A percentile compares a stretch with the other conserved stretches of the same genome.
Evolutionary conservation across 139 green algal genomes (phyloP).

Genomic region (Desmodesmus armatus): DNA sequence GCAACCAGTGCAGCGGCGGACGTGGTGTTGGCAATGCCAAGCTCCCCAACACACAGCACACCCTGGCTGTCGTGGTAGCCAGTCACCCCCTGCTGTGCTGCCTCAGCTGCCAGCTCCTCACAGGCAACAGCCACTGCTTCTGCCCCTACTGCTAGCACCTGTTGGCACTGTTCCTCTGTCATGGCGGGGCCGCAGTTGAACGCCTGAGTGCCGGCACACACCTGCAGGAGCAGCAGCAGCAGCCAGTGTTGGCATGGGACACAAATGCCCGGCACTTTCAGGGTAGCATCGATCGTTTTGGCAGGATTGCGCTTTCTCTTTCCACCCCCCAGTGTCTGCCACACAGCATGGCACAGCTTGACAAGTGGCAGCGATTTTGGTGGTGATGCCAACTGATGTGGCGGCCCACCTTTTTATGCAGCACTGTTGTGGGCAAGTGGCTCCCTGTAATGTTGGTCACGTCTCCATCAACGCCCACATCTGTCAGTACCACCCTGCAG

Average conservation of each 20-base stretch:
- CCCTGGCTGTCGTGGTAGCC: background rate
- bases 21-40: conserved; percentile 73
- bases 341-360: no score
- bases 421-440: background rate
- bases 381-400: no score
- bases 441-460: background rate
- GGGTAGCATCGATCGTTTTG: no score
- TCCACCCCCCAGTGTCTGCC: no score
- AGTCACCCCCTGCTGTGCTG: background rate
- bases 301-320: no score
- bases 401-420: conserved; percentile 29
- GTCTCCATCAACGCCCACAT: conserved; percentile 57
- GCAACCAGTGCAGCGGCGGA: conserved; percentile 54
- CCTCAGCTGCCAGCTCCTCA: background rate
- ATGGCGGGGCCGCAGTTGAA: conserved; percentile 57
- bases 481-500: conserved; percentile 38
- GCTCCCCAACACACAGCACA: conserved; percentile 44
- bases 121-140: conserved; percentile 16
- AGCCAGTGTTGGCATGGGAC: no score
- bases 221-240: background rate
- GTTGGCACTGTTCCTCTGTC: conserved; percentile 13
- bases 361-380: no score
- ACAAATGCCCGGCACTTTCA: no score
- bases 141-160: conserved; percentile 22
- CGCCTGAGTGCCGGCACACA: conserved; percentile 31